Evolutionary conservation across 1,284 basidiomycete species (phyloP).

Genomic region (Termitomyces sp.): DNA sequence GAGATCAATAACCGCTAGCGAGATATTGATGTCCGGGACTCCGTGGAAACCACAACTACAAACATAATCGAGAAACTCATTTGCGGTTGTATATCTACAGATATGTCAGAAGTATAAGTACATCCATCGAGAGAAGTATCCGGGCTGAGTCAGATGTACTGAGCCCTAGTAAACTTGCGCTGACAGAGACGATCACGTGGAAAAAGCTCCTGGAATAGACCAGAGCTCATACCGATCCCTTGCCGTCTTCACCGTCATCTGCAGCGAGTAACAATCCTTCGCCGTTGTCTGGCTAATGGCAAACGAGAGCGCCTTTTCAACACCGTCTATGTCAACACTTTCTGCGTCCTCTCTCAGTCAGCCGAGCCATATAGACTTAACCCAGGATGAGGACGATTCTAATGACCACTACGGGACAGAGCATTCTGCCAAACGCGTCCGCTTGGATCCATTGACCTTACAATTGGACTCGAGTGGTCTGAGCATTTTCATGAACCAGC

Average conservation of each 20-base stretch:
- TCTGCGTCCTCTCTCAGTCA: conserved; percentile 9
- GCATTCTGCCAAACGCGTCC: conserved; percentile 35
- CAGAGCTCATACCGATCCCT: neutral
- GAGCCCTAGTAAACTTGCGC: neutral
- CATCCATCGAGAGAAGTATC: no score
- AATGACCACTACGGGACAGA: conserved; percentile 23
- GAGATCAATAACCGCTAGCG: no score
- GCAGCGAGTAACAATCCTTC: conserved; percentile 3
- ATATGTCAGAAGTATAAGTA: no score
- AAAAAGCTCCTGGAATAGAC: neutral
- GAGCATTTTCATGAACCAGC: conserved; percentile 7
- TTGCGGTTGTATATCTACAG: no score
- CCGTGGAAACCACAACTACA: no score
- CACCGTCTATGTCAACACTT: conserved; percentile 4
- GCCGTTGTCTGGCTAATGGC: conserved; percentile 6
- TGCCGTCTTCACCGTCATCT: neutral
- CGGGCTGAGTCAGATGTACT: neutral
- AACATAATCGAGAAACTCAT: no score
- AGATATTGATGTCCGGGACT: no score
- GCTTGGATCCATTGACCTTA: conserved; percentile 27
- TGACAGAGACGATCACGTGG: conserved; percentile 4
- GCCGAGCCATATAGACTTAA: conserved; percentile 46
- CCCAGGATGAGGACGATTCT: conserved; percentile 51
- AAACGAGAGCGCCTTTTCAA: conserved; percentile 1
- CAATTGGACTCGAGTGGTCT: conserved; percentile 9